These are phyloP conservation scores for Cruciata laevipes DNA, from an alignment of 257 asterid genomes.

Conservation along the genomic window DNA sequence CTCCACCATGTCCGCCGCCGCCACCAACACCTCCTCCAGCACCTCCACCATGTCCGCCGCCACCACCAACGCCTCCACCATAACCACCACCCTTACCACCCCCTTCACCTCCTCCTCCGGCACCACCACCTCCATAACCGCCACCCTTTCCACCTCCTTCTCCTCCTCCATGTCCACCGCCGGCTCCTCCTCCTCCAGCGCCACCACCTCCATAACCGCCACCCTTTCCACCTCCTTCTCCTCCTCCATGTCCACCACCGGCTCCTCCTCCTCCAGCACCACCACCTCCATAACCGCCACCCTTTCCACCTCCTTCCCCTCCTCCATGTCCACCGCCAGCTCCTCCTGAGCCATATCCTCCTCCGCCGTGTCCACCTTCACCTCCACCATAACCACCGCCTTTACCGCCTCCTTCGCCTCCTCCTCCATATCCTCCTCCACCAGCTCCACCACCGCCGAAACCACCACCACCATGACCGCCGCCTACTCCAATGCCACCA, in stretches of 20 bases:
- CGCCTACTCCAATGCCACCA: conserved; percentile 10
- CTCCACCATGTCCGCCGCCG: background rate
- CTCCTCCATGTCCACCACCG: background rate
- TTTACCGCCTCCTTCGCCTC: background rate
- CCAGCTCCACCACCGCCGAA: conserved; percentile 6
- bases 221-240: background rate
- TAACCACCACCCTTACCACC: conserved; percentile 6
- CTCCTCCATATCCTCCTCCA: conserved; percentile 5
- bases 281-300: conserved; percentile 14
- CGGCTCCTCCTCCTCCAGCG: background rate
- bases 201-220: background rate
- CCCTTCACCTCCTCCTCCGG: conserved; percentile 9
- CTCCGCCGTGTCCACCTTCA: background rate
- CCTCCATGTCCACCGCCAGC: conserved; percentile 4
- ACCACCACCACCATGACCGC: conserved; percentile 7
- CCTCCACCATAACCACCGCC: conserved; percentile 6
- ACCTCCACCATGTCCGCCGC: background rate
- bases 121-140: conserved; percentile 15
- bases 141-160: background rate
- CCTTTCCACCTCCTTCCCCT: conserved; percentile 12
- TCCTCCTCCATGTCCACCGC: background rate
- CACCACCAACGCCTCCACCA: background rate
- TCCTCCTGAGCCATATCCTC: background rate
- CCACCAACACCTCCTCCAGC: background rate
- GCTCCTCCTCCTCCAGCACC: background rate